Conservation (phyloP, 2,329 filamentous ascomycete species). For the Leptographium procerum region DNA sequence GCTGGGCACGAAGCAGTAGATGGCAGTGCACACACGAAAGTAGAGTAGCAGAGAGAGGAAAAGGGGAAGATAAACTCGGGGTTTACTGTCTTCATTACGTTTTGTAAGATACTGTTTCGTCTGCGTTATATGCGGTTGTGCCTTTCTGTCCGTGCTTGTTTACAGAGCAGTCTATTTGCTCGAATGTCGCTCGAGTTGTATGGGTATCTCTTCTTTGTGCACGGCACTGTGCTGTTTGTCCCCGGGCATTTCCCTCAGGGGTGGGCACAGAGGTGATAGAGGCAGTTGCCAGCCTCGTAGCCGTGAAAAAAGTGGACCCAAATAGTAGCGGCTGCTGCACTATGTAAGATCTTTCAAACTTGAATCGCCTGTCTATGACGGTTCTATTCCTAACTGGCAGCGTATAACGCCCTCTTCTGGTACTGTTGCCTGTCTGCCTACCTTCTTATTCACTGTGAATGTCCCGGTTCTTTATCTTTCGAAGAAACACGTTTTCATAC, state of each 20-base stretch:
- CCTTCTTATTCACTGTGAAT: neutral
- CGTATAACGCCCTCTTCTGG: neutral
- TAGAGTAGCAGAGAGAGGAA: neutral
- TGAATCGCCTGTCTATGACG: neutral
- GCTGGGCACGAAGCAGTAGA: constrained; percentile 42
- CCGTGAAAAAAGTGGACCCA: neutral
- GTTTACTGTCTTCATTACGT: neutral
- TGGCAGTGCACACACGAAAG: neutral
- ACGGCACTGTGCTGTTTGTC: no score
- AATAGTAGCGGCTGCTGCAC: neutral
- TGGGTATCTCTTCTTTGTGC: no score
- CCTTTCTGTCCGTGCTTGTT: no score
- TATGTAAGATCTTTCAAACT: no score
- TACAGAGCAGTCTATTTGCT: no score
- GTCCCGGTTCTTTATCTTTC: neutral
- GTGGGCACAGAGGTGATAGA: neutral
- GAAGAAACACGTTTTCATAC: neutral
- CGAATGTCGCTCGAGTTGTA: no score
- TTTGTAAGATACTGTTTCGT: neutral
- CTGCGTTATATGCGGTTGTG: no score
- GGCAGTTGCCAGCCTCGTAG: neutral
- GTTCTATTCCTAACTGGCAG: neutral
- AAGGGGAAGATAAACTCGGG: neutral
- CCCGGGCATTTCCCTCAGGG: no score
- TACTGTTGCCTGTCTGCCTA: neutral